Percentiles rank a stretch among this genome's conserved stretches.
Conservation (phyloP, 805 yeast genomes). For the Metschnikowia drakensbergensis region DNA sequence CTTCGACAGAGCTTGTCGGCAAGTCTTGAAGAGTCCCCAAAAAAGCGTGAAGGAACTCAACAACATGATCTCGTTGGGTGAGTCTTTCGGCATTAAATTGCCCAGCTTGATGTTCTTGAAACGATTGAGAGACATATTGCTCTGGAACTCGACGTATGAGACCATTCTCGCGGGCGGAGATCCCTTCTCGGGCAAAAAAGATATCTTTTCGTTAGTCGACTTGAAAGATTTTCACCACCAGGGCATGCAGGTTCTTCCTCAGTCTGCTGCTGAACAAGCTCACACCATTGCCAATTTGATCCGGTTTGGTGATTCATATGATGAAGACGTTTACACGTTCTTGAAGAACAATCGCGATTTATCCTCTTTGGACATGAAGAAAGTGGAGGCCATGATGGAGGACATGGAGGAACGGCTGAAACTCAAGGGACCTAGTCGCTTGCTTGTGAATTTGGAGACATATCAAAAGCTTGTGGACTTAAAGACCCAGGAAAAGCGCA, state of each 20-base stretch:
- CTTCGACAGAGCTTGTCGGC: conserved; percentile 46
- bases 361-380: conserved; percentile 22
- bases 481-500: conserved; percentile 25
- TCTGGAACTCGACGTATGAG: conserved; percentile 32
- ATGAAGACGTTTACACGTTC: conserved; percentile 17
- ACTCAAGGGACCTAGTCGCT: conserved; percentile 20
- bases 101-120: conserved; percentile 41
- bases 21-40: conserved; percentile 30
- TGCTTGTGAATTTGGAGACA: conserved; percentile 24
- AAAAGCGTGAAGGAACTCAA: conserved; percentile 44
- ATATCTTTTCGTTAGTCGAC: conserved; percentile 30
- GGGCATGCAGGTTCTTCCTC: conserved; percentile 28
- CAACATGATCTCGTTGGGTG: conserved; percentile 55
- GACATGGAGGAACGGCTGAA: conserved; percentile 26
- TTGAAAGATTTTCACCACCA: conserved; percentile 24
- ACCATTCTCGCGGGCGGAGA: conserved; percentile 39
- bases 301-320: conserved; percentile 23
- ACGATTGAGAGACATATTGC: conserved; percentile 32
- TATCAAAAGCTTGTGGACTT: conserved; percentile 21
- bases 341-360: conserved; percentile 17
- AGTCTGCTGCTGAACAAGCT: conserved; percentile 32
- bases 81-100: conserved; percentile 54
- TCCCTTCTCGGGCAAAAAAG: conserved; percentile 36
- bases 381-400: conserved; percentile 22
- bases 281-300: conserved; percentile 23